These are phyloP conservation scores for Meripilus lineatus DNA, from an alignment of 1,284 basidiomycete genomes.

Conservation along the genomic window DNA sequence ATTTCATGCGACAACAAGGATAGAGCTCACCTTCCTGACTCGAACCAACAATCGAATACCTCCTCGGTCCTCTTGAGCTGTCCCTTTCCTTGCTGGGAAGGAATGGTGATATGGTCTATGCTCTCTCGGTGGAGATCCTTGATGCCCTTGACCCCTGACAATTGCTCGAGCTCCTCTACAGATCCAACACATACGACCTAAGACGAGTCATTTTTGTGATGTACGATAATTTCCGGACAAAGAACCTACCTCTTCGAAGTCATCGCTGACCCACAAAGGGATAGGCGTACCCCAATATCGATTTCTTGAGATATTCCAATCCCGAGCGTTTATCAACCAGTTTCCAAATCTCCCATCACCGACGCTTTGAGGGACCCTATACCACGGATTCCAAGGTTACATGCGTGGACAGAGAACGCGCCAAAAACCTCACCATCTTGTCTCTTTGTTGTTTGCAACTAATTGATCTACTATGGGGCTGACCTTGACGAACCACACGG, in stretches of 20 bases:
- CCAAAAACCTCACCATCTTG: constrained; percentile 66
- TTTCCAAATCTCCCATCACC: constrained; percentile 94
- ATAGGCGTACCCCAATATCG: constrained; percentile 99
- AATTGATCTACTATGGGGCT: constrained; percentile 82
- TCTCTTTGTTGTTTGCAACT: constrained; percentile 87
- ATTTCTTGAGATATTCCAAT: constrained; percentile 99
- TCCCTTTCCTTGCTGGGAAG: constrained; percentile 89
- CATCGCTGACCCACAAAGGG: constrained; percentile 94
- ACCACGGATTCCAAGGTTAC: neutral
- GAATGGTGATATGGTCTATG: constrained; percentile 96
- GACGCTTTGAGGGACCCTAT: constrained; percentile 88
- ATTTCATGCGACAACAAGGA: neutral
- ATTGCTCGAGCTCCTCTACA: constrained; percentile 81
- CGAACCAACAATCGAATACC: constrained; percentile 99
- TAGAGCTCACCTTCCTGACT: constrained; percentile 83
- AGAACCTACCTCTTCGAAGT: constrained; percentile 76
- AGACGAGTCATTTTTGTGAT: neutral
- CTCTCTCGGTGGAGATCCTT: constrained; percentile 94
- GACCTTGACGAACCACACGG: constrained; percentile 95
- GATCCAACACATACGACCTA: constrained; percentile 88
- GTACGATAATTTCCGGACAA: neutral
- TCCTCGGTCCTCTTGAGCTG: constrained; percentile 87
- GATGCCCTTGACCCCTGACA: constrained; percentile 85
- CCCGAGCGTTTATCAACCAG: constrained; percentile 96
- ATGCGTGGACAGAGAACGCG: neutral